phyloP scores from a whole-genome alignment of 805 yeast genomes.

The Torulaspora indica region DNA sequence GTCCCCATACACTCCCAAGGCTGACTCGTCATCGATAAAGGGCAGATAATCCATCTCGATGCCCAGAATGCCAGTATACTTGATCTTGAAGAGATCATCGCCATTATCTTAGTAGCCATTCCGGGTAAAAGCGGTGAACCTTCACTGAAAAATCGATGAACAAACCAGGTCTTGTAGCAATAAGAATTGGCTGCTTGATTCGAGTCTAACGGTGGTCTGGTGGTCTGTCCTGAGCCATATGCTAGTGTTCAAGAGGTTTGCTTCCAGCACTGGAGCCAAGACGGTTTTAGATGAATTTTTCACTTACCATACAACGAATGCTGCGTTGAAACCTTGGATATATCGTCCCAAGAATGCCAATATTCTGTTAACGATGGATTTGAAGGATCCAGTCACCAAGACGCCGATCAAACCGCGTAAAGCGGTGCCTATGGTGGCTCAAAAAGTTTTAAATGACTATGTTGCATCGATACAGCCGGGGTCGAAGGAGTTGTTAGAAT shows the following conservation, averaged over 20 bases:
- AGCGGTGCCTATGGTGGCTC: constrained; percentile 34
- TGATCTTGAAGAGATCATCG: neutral
- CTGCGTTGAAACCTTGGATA: constrained; percentile 36
- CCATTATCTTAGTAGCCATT: neutral
- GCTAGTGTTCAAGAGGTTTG: constrained; percentile 19
- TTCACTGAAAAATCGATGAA: constrained; percentile 3
- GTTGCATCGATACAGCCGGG: constrained; percentile 22
- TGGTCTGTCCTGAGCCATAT: constrained; percentile 2
- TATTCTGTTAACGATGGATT: constrained; percentile 38
- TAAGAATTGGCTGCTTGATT: neutral
- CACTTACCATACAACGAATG: constrained; percentile 35
- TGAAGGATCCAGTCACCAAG: constrained; percentile 37
- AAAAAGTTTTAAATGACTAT: constrained; percentile 24
- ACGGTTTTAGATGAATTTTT: constrained; percentile 33
- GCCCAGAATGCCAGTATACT: neutral
- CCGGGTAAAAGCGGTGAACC: constrained; percentile 1
- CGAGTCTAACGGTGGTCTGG: neutral
- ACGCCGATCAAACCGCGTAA: constrained; percentile 34
- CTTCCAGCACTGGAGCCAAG: constrained; percentile 21
- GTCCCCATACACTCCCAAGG: neutral
- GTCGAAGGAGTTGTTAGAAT: constrained; percentile 21
- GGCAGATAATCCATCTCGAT: constrained; percentile 22
- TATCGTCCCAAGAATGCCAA: constrained; percentile 41
- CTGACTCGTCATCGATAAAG: constrained; percentile 7
- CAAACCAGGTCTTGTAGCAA: neutral